Evolutionary conservation across 192 early-diverging fungal genomes (phyloP), one percentile per base, ranked within the genome.

Genomic region (Backusella tarrabulga): DNA sequence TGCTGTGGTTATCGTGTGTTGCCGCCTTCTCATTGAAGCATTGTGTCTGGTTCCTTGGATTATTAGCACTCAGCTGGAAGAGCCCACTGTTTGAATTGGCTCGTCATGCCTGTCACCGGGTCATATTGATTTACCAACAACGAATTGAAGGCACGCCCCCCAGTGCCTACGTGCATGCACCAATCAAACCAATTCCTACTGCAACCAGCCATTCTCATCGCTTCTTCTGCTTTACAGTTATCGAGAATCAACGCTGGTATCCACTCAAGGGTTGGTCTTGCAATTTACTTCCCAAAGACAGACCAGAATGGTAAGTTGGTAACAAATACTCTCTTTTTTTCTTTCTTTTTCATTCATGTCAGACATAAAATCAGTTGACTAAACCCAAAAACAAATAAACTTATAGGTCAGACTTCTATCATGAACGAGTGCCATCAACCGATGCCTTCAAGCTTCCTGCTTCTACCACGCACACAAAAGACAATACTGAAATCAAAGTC

Each of bases 371-470:
- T 60, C 56, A 60, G 9, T 63, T 63, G 56, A 63, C 56, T 29
- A 12, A 63, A 26, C 23, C 9, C 6, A n/a, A 17, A 50, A 44
- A 44, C 3, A 56, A 56, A 23, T 23, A 56, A 56, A 56, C 54
- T 56, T 56, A 6, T 56, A 63, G 56, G 56, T 63, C 56, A 63
- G 56, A 63, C n/a, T 29, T 63, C 56, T 29, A 63, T 63, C 56
- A 63, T 63, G 23, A 63, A 11, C 56, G 8, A 1, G 23, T 29
- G 3, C 56, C 56, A 29, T 29, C 56, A 12, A 26, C 11, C 12
- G 23, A 26, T 63, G 0, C 21, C 0, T 63, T 63, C 26, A 63
- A 63, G 23, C 56, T 63, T 12, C 56, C 56, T 0, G 19, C 21
- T 4, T 23, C 56, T 3, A 29, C 26, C 2, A 26, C 56, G 1